A percentile compares a stretch with the other conserved stretches of the same genome.
These are phyloP conservation scores for Saccharomycopsis fodiens DNA, from an alignment of 805 yeast genomes.

Conservation along the genomic window DNA sequence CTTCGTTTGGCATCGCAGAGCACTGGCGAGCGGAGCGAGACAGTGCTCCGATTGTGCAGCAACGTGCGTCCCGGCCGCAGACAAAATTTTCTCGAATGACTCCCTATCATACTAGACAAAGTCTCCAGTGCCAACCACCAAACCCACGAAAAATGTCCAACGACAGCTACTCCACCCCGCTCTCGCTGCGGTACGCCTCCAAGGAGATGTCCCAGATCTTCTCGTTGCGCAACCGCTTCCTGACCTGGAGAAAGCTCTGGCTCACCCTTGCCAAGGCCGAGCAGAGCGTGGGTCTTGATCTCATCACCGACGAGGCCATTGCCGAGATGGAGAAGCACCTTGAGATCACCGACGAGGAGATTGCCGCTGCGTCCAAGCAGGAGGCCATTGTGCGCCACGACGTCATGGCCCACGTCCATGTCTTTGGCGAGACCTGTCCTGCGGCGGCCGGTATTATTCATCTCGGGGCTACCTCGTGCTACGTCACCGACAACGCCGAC, in stretches of 20 bases:
- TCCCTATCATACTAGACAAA: no score
- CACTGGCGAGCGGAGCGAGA: no score
- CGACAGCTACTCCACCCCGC: constrained; percentile 86
- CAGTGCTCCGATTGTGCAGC: no score
- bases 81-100: no score
- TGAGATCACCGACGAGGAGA: constrained; percentile 86
- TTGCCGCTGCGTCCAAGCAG: constrained; percentile 79
- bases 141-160: constrained; percentile 23
- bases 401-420: constrained; percentile 98
- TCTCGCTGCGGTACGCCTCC: constrained; percentile 95
- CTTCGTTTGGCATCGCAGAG: no score
- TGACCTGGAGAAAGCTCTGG: constrained; percentile 99
- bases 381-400: constrained; percentile 98
- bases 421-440: constrained; percentile 87
- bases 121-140: no score
- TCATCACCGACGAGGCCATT: constrained; percentile 87
- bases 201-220: constrained; percentile 93
- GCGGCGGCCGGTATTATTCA: constrained; percentile 97
- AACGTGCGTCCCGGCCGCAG: no score
- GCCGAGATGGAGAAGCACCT: constrained; percentile 75
- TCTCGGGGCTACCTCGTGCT: constrained; percentile 97
- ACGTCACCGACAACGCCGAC: constrained; percentile 96
- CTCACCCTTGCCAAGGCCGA: constrained; percentile 92
- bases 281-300: constrained; percentile 76
- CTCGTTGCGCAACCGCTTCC: constrained; percentile 87